phyloP scores from a whole-genome alignment of 2,329 filamentous ascomycete species.

The Diaporthe sp. region DNA sequence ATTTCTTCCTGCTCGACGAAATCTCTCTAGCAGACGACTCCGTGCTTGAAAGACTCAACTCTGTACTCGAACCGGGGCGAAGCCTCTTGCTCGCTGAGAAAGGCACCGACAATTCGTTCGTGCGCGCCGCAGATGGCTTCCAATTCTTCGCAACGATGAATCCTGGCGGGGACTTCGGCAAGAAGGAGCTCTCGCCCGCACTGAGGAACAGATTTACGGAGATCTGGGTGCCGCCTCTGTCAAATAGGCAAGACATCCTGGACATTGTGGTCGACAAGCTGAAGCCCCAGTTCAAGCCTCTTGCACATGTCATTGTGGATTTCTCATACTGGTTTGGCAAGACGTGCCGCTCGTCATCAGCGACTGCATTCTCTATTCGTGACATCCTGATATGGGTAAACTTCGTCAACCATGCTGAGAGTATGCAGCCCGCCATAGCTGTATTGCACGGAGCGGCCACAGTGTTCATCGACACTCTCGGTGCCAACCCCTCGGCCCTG shows the following conservation, averaged over 20 bases:
- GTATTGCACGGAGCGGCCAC: constrained; percentile 90
- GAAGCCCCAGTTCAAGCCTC: constrained; percentile 61
- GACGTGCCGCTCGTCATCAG: constrained; percentile 80
- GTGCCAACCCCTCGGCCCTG: constrained; percentile 92
- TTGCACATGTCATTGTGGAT: constrained; percentile 79
- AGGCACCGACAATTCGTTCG: constrained; percentile 84
- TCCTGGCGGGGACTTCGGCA: constrained; percentile 97
- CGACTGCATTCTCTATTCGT: constrained; percentile 87
- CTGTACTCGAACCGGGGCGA: constrained; percentile 89
- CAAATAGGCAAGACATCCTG: constrained; percentile 85
- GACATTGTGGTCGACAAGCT: constrained; percentile 89
- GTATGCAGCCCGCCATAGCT: constrained; percentile 58
- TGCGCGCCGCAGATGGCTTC: constrained; percentile 82
- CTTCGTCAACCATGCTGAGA: constrained; percentile 81
- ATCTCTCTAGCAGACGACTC: constrained; percentile 98
- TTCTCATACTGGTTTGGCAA: constrained; percentile 96
- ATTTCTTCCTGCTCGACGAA: constrained; percentile 95
- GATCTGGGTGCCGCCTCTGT: constrained; percentile 95
- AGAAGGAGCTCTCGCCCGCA: constrained; percentile 95
- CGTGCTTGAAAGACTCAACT: constrained; percentile 95
- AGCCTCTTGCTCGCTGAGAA: constrained; percentile 94
- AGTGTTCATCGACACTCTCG: constrained; percentile 95
- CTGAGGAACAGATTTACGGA: constrained; percentile 97
- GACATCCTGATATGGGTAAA: constrained; percentile 94
- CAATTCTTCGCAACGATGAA: constrained; percentile 99